Evolutionary conservation across 768 basidiomycete species (phyloP).

Genomic region (Podaxis carcinomalis): DNA sequence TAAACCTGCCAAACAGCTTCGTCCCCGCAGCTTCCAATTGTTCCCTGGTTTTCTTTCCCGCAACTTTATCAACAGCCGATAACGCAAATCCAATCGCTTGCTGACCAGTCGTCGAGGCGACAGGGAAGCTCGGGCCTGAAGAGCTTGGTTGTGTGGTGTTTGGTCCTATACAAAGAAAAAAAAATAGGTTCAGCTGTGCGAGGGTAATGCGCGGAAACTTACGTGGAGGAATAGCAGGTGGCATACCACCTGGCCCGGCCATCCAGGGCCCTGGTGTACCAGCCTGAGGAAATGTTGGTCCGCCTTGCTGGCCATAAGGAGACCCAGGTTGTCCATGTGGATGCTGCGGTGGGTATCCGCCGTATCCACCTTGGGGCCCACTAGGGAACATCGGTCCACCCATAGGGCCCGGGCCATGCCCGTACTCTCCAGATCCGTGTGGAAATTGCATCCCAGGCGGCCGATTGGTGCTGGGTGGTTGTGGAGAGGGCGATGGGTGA

Average conservation of each 20-base stretch:
- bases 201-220: slow-evolving; percentile 12
- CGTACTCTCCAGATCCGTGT: slow-evolving; percentile 20
- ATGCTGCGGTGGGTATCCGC: not conserved
- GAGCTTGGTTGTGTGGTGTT: slow-evolving; percentile 11
- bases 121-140: slow-evolving; percentile 24
- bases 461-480: slow-evolving; percentile 6
- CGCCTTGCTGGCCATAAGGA: slow-evolving; percentile 15
- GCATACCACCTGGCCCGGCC: not conserved
- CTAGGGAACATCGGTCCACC: slow-evolving; percentile 12
- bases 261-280: not conserved
- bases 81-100: slow-evolving; percentile 36
- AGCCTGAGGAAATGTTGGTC: not conserved
- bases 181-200: not conserved
- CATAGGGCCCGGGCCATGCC: slow-evolving; percentile 13
- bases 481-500: not conserved
- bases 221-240: slow-evolving; percentile 17
- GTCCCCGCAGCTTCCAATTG: slow-evolving; percentile 49
- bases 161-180: not conserved
- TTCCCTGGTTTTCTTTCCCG: slow-evolving; percentile 44
- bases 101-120: slow-evolving; percentile 20
- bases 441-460: slow-evolving; percentile 21
- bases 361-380: not conserved
- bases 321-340: slow-evolving; percentile 12
- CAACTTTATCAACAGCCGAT: slow-evolving; percentile 51
- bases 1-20: slow-evolving; percentile 45